A percentile compares a stretch with the other conserved stretches of the same genome.
Conservation (phyloP, 805 yeast species). For the Sporopachydermia quercuum region DNA sequence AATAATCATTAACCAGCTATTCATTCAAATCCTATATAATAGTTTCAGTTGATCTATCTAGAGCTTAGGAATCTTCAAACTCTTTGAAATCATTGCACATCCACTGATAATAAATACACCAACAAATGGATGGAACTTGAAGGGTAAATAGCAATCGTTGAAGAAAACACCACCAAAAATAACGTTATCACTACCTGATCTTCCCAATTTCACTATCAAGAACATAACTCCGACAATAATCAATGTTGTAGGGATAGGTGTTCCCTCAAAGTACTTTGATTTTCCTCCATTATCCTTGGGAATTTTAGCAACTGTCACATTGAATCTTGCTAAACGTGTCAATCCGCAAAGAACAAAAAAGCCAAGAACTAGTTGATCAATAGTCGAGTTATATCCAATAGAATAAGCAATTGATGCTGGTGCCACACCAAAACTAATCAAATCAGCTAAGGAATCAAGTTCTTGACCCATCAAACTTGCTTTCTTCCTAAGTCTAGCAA, state of each 20-base stretch:
- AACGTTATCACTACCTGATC: constrained; percentile 21
- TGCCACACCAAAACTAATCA: constrained; percentile 87
- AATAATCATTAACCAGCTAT: no score
- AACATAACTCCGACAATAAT: constrained; percentile 64
- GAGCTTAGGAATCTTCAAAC: constrained; percentile 86
- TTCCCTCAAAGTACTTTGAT: constrained; percentile 85
- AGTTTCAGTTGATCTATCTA: no score
- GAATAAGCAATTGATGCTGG: constrained; percentile 90
- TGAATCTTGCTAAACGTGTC: constrained; percentile 87
- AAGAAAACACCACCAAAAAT: constrained; percentile 57
- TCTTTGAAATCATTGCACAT: constrained; percentile 81
- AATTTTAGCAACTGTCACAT: constrained; percentile 81
- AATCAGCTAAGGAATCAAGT: constrained; percentile 90
- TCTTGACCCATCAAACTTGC: constrained; percentile 94
- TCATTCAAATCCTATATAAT: no score
- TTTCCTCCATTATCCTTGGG: constrained; percentile 86
- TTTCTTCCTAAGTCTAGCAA: constrained; percentile 86
- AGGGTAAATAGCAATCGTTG: constrained; percentile 27
- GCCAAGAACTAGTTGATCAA: constrained; percentile 62
- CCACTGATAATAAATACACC: constrained; percentile 64
- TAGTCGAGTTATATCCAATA: constrained; percentile 74
- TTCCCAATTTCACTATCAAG: constrained; percentile 37
- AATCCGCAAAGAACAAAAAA: constrained; percentile 89
- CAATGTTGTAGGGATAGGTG: constrained; percentile 87
- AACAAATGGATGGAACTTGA: constrained; percentile 65